Evolutionary conservation across 2,329 filamentous ascomycete genomes (phyloP), one percentile per base, ranked within the genome.

Genomic region (Xylaria sp.): DNA sequence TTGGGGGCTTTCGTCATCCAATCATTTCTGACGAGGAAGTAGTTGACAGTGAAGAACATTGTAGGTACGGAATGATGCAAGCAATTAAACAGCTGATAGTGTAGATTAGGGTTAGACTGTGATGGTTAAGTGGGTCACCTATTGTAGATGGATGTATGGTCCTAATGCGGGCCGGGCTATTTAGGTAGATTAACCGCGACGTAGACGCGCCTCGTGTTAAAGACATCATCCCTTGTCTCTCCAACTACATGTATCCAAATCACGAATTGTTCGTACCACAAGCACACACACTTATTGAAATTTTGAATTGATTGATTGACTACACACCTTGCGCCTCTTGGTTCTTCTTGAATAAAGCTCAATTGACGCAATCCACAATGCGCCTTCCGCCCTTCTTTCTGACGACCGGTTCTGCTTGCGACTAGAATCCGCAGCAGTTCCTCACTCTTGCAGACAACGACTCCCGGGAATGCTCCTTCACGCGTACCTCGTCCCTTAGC

Each of bases 401-500:
- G 25, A 68, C 67, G 49, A 64, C 65, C 33, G 58, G 64, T 36
- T 68, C 67, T 55, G 59, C 61, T 69, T 69, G 67, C 67, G 63
- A 72, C 33, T 75, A 72, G 68, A 71, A 50, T 47, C 61, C 66
- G 70, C 66, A 63, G 36, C 70, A 60, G 68, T 66, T 62, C 59
- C 61, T 68, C 51, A 57, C 62, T 45, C 49, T 61, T 62, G 58
- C 63, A 20, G 38, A 65, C 9, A 66, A 58, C 63, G 45, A 62
- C 61, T 38, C 59, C 39, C 63, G 51, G 73, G 63, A 67, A 74
- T 75, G 73, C 66, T 62, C 56, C 17, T 25, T 53, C 22, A 67
- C 68, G 50, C 53, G 54, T 39, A 57, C 42, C 59, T 67, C 61
- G 38, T 61, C 36, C 39, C 62, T 71, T 27, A 61, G 39, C 60